Percentiles rank a stretch among this genome's conserved stretches.
Evolutionary conservation across 129 eudicot species (phyloP).

Genomic region (Ambrosia trifida): DNA sequence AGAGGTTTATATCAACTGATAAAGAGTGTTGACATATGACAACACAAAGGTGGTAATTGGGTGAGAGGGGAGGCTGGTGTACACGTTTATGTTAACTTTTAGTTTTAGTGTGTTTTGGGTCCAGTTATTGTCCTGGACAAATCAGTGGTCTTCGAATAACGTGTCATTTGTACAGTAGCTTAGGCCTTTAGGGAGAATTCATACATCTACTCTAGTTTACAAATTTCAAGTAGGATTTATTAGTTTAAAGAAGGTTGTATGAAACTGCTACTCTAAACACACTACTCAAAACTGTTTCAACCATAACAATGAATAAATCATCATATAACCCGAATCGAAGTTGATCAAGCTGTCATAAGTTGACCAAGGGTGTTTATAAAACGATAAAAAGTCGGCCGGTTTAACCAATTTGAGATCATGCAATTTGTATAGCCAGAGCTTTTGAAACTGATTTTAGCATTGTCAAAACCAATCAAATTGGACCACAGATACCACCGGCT

Average conservation of each 20-base stretch:
- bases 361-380: not conserved
- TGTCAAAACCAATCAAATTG: not conserved
- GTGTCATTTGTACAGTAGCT: not conserved
- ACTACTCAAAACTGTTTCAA: not conserved
- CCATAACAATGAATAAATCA: not conserved
- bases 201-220: no score
- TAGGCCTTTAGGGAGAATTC: no score
- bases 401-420: not conserved
- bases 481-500: no score
- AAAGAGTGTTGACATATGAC: constrained; percentile 15
- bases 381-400: not conserved
- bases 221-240: no score
- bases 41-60: constrained; percentile 24
- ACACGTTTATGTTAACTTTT: constrained; percentile 27
- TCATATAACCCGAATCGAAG: not conserved
- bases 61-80: constrained; percentile 24
- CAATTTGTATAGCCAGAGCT: not conserved
- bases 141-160: not conserved
- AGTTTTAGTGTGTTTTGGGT: constrained; percentile 20
- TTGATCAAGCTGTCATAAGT: not conserved
- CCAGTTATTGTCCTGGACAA: constrained; percentile 2
- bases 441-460: not conserved
- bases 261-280: no score
- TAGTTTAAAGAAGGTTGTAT: no score
- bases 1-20: constrained; percentile 18